These are phyloP conservation scores for Coemansia sp. DNA, from an alignment of 192 early-diverging fungal species.

Conservation along the genomic window DNA sequence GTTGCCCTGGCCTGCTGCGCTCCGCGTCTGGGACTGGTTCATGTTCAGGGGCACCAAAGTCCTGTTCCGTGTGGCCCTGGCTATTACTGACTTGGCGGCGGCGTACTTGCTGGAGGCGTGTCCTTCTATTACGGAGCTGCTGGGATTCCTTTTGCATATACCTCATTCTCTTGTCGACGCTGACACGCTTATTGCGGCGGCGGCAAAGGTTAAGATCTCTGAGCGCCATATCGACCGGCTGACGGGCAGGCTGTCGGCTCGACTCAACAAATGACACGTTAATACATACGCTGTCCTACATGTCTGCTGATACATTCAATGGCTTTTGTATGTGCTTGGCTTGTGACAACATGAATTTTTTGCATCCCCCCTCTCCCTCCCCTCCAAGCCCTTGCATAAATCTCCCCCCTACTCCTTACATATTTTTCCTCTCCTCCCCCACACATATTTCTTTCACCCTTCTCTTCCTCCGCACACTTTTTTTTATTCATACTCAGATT, in stretches of 20 bases:
- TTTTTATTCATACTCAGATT: background rate
- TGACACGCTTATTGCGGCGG: constrained; percentile 67
- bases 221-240: constrained; percentile 56
- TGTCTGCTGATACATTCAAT: background rate
- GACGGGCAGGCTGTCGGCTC: constrained; percentile 9
- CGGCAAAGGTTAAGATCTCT: constrained; percentile 68
- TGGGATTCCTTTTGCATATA: constrained; percentile 77
- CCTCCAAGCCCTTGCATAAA: background rate
- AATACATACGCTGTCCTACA: background rate
- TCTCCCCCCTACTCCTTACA: background rate
- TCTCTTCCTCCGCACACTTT: background rate
- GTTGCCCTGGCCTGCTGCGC: constrained; percentile 82
- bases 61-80: constrained; percentile 79
- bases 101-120: constrained; percentile 72
- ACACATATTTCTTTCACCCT: background rate
- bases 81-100: constrained; percentile 63
- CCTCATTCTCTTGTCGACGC: constrained; percentile 56
- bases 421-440: background rate
- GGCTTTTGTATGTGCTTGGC: background rate
- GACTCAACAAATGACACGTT: background rate
- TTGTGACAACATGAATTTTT: background rate
- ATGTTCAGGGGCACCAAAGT: constrained; percentile 76
- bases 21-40: constrained; percentile 94
- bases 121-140: constrained; percentile 70
- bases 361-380: too few species aligned